These are phyloP conservation scores for Erodium texanum DNA, from an alignment of 441 rosid genomes.

Conservation along the genomic window DNA sequence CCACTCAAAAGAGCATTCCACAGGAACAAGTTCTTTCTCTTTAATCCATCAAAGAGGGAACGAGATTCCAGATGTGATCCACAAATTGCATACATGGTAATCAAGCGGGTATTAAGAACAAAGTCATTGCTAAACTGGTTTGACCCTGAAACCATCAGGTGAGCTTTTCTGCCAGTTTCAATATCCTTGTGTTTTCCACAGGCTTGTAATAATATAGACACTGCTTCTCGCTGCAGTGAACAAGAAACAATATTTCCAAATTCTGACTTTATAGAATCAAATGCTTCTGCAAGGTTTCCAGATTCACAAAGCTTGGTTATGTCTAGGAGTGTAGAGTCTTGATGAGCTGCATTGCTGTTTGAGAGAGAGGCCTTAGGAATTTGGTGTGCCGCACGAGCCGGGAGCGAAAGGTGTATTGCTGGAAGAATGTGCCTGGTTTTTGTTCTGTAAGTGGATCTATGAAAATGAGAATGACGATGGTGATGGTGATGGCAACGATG, in stretches of 20 bases:
- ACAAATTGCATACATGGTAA: slow-evolving; percentile 53
- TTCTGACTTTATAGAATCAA: slow-evolving; percentile 21
- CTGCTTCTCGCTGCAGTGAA: slow-evolving; percentile 34
- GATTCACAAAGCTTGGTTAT: slow-evolving; percentile 34
- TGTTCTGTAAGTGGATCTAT: background rate
- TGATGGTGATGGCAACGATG: background rate
- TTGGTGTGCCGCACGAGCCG: slow-evolving; percentile 15
- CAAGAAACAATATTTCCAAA: slow-evolving; percentile 17
- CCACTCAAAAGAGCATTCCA: slow-evolving; percentile 71
- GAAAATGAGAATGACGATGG: background rate
- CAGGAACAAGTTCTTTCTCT: slow-evolving; percentile 43
- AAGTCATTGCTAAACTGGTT: slow-evolving; percentile 31
- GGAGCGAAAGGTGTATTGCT: slow-evolving; percentile 17
- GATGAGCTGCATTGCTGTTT: slow-evolving; percentile 10
- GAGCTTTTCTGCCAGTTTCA: slow-evolving; percentile 39
- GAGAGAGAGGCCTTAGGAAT: slow-evolving; percentile 3
- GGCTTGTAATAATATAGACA: slow-evolving; percentile 43
- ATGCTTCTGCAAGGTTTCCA: slow-evolving; percentile 34
- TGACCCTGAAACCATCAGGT: slow-evolving; percentile 34
- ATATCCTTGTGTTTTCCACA: slow-evolving; percentile 38
- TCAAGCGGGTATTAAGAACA: slow-evolving; percentile 44
- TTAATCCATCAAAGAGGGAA: slow-evolving; percentile 33
- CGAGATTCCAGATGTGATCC: slow-evolving; percentile 44
- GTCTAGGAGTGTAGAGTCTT: slow-evolving; percentile 24
- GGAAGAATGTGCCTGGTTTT: slow-evolving; percentile 2